Base-by-base conservation (phyloP, 176 grass and related monocot genomes). In the Aegilops longissima region DNA sequence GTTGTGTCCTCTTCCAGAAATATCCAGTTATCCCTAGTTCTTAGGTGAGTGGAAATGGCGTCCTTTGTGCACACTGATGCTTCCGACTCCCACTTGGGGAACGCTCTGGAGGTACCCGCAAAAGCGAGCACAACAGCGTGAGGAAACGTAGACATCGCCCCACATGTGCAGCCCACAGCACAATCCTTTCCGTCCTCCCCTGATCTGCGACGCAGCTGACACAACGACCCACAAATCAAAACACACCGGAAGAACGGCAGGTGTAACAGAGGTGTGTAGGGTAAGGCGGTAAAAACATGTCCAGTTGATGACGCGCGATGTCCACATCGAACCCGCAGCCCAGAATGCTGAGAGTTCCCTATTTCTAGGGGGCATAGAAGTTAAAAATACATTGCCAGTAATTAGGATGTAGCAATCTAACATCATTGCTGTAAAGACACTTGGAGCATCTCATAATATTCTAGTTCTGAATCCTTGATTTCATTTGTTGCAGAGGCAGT, bases 401-500 rank as follows among this genome's bases (percentile, higher is more conserved):
- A 70, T 80, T 69, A 17, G 29, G 16, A 80, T 80, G 21, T 52
- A 71, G 61, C 16, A 62, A 86, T 72, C 21, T 86, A 39, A 77
- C 33, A 78, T 24, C 29, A 82, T 90, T 5, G 34, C 27, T 69
- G 11, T 82, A 51, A 62, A 49, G 35, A 30, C 62, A 52, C 59
- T 82, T 69, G 76, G 45, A 38, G 38, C 21, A 45, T 86, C 75
- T 84, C 20, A 33, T 36, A 24, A 36, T 70, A 54, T 84, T 78
- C 38, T 69, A 21, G 11, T 77, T 91, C 33, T 91, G 30, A 88
- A 67, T 77, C 68, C 14, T 66, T 84, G n/a, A 66, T 49, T 87
- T 87, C 42, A 79, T 89, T 92, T 63, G 61, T 87, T 96, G 81
- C 97, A 99, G 97, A 99, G 86, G 80, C 90, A 83, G 88, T 99